A percentile compares a stretch with the other conserved stretches of the same genome.
phyloP scores from a whole-genome alignment of 257 asterid species.

The Fraxinus cuspidata region DNA sequence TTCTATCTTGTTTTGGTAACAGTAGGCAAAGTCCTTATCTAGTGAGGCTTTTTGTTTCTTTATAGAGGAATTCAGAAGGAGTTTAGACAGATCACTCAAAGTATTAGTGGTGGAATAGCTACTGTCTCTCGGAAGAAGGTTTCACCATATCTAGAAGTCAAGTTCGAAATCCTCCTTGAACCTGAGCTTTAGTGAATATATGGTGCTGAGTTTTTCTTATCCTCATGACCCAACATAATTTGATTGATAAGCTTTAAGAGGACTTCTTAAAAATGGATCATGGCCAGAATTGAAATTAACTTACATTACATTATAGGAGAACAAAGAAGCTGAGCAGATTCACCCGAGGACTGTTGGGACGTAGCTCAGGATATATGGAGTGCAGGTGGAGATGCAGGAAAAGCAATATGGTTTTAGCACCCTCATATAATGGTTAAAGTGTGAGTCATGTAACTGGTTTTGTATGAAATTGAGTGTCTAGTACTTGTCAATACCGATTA shows the following conservation, averaged over 20 bases:
- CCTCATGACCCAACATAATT: neutral
- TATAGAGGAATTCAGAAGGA: too few relatives aligned
- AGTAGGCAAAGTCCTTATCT: too few relatives aligned
- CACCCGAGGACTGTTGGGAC: neutral
- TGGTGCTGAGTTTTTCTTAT: neutral
- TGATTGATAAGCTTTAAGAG: neutral
- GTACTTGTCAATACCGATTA: neutral
- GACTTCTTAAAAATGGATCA: neutral
- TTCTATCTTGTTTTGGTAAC: too few relatives aligned
- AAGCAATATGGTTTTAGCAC: neutral
- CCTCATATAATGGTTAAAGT: neutral
- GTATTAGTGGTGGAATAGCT: too few relatives aligned
- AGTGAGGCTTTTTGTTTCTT: too few relatives aligned
- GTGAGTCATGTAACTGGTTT: neutral
- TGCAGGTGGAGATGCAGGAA: neutral
- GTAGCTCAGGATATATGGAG: neutral
- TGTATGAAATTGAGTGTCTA: neutral
- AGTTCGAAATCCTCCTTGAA: neutral
- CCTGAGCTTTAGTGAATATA: neutral
- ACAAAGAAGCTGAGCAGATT: neutral
- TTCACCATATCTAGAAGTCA: neutral
- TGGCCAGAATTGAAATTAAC: neutral
- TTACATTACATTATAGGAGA: neutral
- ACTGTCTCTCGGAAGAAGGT: neutral
- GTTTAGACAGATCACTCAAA: too few relatives aligned